Evolutionary conservation across 2,329 filamentous ascomycete species (phyloP).

Genomic region (Beauveria medogensis): DNA sequence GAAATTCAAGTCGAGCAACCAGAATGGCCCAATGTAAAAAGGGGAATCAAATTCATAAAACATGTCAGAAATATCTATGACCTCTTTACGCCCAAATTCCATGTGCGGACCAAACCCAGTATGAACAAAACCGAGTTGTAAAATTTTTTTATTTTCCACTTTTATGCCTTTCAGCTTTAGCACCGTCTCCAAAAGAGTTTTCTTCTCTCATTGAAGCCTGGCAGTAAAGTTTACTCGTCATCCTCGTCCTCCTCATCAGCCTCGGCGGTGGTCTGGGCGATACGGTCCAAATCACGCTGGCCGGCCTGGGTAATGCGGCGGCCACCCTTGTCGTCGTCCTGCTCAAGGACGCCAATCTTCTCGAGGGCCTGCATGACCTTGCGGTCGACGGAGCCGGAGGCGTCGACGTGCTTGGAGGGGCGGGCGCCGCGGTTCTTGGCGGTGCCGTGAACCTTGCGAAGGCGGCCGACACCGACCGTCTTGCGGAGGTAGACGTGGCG

Average conservation of each 20-base stretch:
- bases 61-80: constrained; percentile 10
- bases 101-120: constrained; percentile 7
- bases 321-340: constrained; percentile 97
- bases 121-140: neutral
- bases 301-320: constrained; percentile 96
- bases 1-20: neutral
- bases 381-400: constrained; percentile 90
- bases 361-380: constrained; percentile 95
- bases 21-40: constrained; percentile 10
- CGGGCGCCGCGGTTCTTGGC: constrained; percentile 94
- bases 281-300: constrained; percentile 98
- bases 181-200: neutral
- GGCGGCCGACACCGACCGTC: constrained; percentile 95
- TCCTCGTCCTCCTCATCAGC: constrained; percentile 60
- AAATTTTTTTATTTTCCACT: neutral
- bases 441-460: constrained; percentile 91
- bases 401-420: constrained; percentile 91
- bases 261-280: constrained; percentile 73
- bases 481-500: constrained; percentile 99
- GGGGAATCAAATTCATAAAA: constrained; percentile 12
- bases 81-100: constrained; percentile 11
- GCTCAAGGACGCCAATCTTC: constrained; percentile 98
- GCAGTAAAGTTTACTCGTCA: constrained; percentile 47
- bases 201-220: neutral
- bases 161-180: neutral